Conservation (phyloP, 495 filamentous ascomycete genomes). For the Lentithecium fluviatile region DNA sequence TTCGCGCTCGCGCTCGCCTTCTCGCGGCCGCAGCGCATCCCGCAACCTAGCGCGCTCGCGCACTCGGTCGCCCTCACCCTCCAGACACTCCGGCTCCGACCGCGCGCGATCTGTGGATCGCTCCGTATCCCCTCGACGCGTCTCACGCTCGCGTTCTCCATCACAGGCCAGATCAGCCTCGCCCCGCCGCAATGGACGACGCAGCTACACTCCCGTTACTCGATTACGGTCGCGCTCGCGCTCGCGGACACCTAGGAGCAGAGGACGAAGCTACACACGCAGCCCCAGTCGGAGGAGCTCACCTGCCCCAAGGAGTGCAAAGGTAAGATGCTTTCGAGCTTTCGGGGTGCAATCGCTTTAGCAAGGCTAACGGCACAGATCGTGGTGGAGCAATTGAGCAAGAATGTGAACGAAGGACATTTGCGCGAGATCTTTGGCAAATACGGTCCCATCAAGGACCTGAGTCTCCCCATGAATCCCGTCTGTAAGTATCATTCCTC, state of each 20-base stretch:
- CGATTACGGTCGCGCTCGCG: conserved; percentile 26
- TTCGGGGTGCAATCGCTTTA: not conserved
- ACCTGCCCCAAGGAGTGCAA: conserved; percentile 55
- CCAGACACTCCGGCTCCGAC: conserved; percentile 8
- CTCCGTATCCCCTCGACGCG: conserved; percentile 50
- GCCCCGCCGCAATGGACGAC: conserved; percentile 41
- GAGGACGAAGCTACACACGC: conserved; percentile 49
- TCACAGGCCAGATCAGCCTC: conserved; percentile 10
- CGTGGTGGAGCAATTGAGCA: conserved; percentile 92
- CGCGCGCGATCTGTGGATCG: conserved; percentile 45
- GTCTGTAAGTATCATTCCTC: conserved; percentile 58
- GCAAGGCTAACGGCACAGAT: conserved; percentile 56
- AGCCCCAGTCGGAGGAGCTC: conserved; percentile 43
- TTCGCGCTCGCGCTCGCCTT: conserved; percentile 1
- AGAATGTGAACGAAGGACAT: conserved; percentile 87
- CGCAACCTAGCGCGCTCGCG: conserved; percentile 38
- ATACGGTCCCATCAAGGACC: conserved; percentile 79
- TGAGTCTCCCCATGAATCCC: conserved; percentile 87
- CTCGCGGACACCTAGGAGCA: conserved; percentile 19
- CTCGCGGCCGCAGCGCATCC: conserved; percentile 31
- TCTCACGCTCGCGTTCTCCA: conserved; percentile 41
- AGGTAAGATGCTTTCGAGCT: conserved; percentile 45
- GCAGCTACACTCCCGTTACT: conserved; percentile 50
- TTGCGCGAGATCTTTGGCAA: conserved; percentile 87
- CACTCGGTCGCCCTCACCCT: conserved; percentile 28